These are phyloP conservation scores for Citrus inodora DNA, from an alignment of 345 rosid species.

Conservation along the genomic window DNA sequence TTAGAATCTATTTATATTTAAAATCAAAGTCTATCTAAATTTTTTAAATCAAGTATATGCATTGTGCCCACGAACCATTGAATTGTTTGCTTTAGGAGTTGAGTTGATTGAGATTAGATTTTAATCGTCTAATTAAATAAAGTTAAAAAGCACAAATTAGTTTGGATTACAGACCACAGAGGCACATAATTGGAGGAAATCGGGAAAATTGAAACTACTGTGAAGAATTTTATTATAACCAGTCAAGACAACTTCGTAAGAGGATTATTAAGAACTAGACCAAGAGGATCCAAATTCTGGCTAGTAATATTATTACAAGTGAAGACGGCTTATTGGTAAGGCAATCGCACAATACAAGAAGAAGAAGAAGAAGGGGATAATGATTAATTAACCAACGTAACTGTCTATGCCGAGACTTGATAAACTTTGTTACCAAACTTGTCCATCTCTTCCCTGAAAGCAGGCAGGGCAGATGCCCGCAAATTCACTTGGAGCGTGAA, in stretches of 20 bases:
- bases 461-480: slow-evolving; percentile 43
- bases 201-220: background rate
- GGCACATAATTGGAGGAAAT: background rate
- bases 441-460: slow-evolving; percentile 61
- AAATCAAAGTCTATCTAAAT: too few relatives aligned
- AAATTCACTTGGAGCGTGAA: slow-evolving; percentile 69
- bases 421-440: slow-evolving; percentile 43
- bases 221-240: background rate
- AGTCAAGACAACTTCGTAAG: background rate
- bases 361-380: too few relatives aligned
- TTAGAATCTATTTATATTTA: too few relatives aligned
- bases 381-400: too few relatives aligned
- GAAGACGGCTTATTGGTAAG: background rate
- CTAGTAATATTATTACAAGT: background rate
- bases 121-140: too few relatives aligned
- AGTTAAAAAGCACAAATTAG: background rate
- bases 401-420: slow-evolving; percentile 19
- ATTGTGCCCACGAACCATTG: too few relatives aligned
- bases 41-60: too few relatives aligned
- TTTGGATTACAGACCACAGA: background rate
- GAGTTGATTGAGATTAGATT: too few relatives aligned
- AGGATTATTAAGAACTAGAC: background rate
- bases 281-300: background rate
- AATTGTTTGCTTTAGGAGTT: too few relatives aligned
- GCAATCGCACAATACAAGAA: background rate